Evolutionary conservation across 805 yeast species (phyloP), one percentile per base, ranked within the genome.

Genomic region (Yamadazyma ubonensis): DNA sequence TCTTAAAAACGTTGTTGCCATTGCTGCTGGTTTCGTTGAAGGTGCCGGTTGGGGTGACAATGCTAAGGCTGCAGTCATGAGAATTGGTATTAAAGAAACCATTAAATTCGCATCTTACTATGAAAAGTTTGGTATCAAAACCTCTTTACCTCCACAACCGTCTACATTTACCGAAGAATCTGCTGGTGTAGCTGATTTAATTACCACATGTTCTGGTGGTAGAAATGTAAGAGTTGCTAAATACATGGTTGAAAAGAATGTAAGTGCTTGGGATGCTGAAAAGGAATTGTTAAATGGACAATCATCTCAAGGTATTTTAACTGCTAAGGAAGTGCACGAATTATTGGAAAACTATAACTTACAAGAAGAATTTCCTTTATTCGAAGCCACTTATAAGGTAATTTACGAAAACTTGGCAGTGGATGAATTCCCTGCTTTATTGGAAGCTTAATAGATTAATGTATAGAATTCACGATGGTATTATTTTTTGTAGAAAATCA

Each of bases 1-100:
- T 8, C 77, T 93, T 65, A 93, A 93, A 72, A 93, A 93, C 67
- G 86, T 93, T 38, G 91, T 91, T 47, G 99, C 99, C 26, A 72
- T 89, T 58, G 95, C 96, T 49, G 96, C 95, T 46, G 99, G 99
- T 41, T 86, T 93, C 59, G 98, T 91, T 47, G 96, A 88, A 66
- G 99, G 99, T 54, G 76, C 86, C 48, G 96, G 95, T 48, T 93
- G 99, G 99, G 99, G 99, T 64, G 96, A 89, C 67, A 93, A 93
- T 63, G 98, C 99, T 49, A 89, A 91, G 67, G 84, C 98, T 41
- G 99, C 98, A 31, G 82, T 93, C 55, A 95, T 91, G 90, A 79
- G 99, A 70, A 84, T 91, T 51, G 99, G 99, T 34, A 70, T 93
- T 50, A 76, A 83, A 56, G 99, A 93, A 71, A 87, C 86, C 58